Base-by-base conservation (phyloP, 1,139 yeast genomes). In the Candida freyschussii region DNA sequence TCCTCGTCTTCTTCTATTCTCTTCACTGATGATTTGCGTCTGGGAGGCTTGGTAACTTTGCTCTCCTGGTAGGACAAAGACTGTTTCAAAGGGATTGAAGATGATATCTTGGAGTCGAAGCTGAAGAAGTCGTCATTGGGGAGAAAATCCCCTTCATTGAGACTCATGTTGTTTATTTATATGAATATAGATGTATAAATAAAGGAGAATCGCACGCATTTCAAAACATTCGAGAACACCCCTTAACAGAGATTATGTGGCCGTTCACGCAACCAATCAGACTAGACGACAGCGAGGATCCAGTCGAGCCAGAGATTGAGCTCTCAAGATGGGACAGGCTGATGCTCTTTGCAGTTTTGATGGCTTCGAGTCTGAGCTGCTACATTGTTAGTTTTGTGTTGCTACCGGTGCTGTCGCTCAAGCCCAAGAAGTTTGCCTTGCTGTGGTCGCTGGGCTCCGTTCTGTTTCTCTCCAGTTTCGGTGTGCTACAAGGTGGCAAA, bases 361-460 rank as follows among this genome's bases (percentile, higher is more conserved):
- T 76, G 47, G 69, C 69, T 4, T 81, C 80, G 1, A 65, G 78
- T 0, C 52, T 65, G 11, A 61, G 69, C 17, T 76, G 82, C 47
- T 75, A 72, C 52, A 43, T 65, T 33, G 67, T 75, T 14, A 73
- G 81, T 47, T 63, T 75, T 32, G 61, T 74, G 39, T 56, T 76
- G 32, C 71, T 76, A 55, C 82, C 83, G 1, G 60, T 76, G 10
- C 57, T 76, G 29, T 58, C 75, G 3, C 54, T 75, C 27, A 73
- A 69, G 48, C 82, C 82, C 1, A 56, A 72, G 29, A 76, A 76
- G 49, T 75, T 76, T 55, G 78, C 80, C 13, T 47, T 74, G 13
- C 57, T 76, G 30, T 76, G 82, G 79, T 69, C 80, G 0, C 51
- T 76, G 27, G 83, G 84, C 0, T 72, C 79, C 7, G 61, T 74